These are phyloP conservation scores for Pseudozyma pruni DNA, from an alignment of 1,284 basidiomycete species.

Conservation along the genomic window DNA sequence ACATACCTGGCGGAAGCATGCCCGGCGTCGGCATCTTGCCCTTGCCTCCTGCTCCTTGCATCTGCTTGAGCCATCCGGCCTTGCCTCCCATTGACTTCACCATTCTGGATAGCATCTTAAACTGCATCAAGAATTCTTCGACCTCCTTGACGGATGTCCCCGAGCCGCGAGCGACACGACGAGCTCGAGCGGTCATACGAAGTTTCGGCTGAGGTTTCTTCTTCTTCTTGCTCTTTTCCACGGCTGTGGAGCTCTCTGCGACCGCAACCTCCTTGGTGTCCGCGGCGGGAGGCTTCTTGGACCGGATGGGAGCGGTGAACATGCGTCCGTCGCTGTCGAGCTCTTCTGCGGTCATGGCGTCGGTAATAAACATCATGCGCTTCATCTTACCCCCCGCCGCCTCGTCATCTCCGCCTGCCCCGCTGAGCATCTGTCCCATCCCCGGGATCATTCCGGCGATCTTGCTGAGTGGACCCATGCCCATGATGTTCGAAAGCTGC, in stretches of 20 bases:
- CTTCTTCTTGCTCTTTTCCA: slow-evolving; percentile 48
- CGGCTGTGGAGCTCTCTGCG: slow-evolving; percentile 37
- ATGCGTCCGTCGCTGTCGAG: slow-evolving; percentile 90
- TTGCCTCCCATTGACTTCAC: slow-evolving; percentile 96
- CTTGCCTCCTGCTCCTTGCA: slow-evolving; percentile 53
- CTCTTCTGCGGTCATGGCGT: slow-evolving; percentile 93
- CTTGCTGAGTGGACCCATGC: slow-evolving; percentile 97
- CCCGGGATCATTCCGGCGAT: slow-evolving; percentile 99
- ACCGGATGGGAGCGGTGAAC: slow-evolving; percentile 55
- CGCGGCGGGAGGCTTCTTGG: slow-evolving; percentile 24
- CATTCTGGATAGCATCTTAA: slow-evolving; percentile 68
- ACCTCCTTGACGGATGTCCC: slow-evolving; percentile 97
- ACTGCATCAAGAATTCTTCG: slow-evolving; percentile 84
- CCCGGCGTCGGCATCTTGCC: slow-evolving; percentile 53
- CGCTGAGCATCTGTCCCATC: slow-evolving; percentile 81
- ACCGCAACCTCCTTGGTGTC: slow-evolving; percentile 30
- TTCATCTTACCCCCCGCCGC: slow-evolving; percentile 88
- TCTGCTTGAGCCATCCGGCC: slow-evolving; percentile 73
- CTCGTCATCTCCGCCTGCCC: slow-evolving; percentile 77
- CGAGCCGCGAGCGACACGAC: slow-evolving; percentile 90
- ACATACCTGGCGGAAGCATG: slow-evolving; percentile 65
- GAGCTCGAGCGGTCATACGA: slow-evolving; percentile 65
- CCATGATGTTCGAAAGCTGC: slow-evolving; percentile 96
- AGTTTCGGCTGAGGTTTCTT: slow-evolving; percentile 53
- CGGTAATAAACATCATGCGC: slow-evolving; percentile 98